A percentile compares a stretch with the other conserved stretches of the same genome.
These are phyloP conservation scores for Phytophthora sojae DNA, from an alignment of 352 stramenopile genomes.

Conservation along the genomic window DNA sequence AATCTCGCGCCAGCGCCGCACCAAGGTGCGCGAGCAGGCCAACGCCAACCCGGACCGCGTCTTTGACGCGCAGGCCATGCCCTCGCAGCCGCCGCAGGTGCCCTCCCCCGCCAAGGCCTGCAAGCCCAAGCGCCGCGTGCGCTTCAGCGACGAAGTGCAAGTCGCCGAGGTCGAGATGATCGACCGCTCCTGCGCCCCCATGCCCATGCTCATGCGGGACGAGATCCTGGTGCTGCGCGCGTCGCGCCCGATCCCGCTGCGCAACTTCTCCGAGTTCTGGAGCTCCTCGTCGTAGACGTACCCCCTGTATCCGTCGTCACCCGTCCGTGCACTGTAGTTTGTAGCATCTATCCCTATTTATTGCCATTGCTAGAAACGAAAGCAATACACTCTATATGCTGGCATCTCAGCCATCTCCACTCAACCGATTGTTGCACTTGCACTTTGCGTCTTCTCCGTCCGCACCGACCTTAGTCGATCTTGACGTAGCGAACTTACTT, in stretches of 20 bases:
- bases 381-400: slow-evolving; percentile 33
- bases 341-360: slow-evolving; percentile 52
- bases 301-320: slow-evolving; percentile 4
- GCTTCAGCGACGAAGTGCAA: slow-evolving; percentile 69
- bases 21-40: slow-evolving; percentile 63
- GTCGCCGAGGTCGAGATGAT: slow-evolving; percentile 50
- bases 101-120: slow-evolving; percentile 26
- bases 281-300: slow-evolving; percentile 44
- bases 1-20: slow-evolving; percentile 71
- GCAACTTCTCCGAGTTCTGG: slow-evolving; percentile 88
- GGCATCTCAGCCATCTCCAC: slow-evolving; percentile 16
- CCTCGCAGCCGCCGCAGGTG: slow-evolving; percentile 34
- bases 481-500: neutral
- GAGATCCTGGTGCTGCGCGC: slow-evolving; percentile 83
- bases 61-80: slow-evolving; percentile 33
- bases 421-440: slow-evolving; percentile 8
- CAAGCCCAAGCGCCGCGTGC: slow-evolving; percentile 48
- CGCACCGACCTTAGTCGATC: slow-evolving; percentile 6
- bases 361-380: slow-evolving; percentile 35
- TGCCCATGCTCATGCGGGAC: slow-evolving; percentile 76
- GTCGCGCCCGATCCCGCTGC: slow-evolving; percentile 70
- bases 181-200: slow-evolving; percentile 64
- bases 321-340: slow-evolving; percentile 34
- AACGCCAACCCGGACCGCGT: slow-evolving; percentile 52
- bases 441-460: neutral